Conservation (phyloP, 2,329 filamentous ascomycete genomes). For the Diaporthe sp. region DNA sequence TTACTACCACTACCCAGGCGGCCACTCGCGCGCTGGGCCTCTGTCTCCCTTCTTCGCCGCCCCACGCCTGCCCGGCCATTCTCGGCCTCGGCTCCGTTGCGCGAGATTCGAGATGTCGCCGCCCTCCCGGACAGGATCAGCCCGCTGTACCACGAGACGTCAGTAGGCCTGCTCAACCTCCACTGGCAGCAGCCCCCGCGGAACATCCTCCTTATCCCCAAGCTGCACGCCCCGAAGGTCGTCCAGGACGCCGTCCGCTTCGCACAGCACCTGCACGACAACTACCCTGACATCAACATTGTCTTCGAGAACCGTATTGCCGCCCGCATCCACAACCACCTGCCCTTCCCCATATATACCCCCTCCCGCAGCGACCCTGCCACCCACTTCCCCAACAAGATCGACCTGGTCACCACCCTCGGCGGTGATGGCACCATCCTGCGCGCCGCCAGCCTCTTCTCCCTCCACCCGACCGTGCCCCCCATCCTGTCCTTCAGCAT, state of each 20-base stretch:
- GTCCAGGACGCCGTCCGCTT: slow-evolving; percentile 67
- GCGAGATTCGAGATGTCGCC: slow-evolving; percentile 64
- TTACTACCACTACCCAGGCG: background rate
- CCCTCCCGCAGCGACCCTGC: slow-evolving; percentile 59
- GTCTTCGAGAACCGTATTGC: slow-evolving; percentile 87
- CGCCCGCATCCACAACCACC: slow-evolving; percentile 74
- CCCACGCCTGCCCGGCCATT: slow-evolving; percentile 56
- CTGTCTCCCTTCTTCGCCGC: background rate
- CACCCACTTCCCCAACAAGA: slow-evolving; percentile 78
- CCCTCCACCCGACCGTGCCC: slow-evolving; percentile 83
- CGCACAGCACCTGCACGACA: slow-evolving; percentile 79
- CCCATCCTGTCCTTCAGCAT: slow-evolving; percentile 96
- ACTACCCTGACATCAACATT: slow-evolving; percentile 85
- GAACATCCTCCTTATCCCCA: slow-evolving; percentile 72
- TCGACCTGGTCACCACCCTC: slow-evolving; percentile 90
- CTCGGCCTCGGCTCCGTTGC: slow-evolving; percentile 60
- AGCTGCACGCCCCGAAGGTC: slow-evolving; percentile 69
- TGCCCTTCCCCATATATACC: slow-evolving; percentile 82
- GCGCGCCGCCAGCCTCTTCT: slow-evolving; percentile 88
- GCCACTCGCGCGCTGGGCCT: slow-evolving; percentile 30
- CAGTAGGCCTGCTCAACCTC: slow-evolving; percentile 66
- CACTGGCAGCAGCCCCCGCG: slow-evolving; percentile 68
- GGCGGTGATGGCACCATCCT: slow-evolving; percentile 95
- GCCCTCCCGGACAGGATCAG: slow-evolving; percentile 68
- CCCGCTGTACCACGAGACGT: slow-evolving; percentile 75